phyloP scores from a whole-genome alignment of 2,329 filamentous ascomycete species.

The Hirsutella rhossiliensis region DNA sequence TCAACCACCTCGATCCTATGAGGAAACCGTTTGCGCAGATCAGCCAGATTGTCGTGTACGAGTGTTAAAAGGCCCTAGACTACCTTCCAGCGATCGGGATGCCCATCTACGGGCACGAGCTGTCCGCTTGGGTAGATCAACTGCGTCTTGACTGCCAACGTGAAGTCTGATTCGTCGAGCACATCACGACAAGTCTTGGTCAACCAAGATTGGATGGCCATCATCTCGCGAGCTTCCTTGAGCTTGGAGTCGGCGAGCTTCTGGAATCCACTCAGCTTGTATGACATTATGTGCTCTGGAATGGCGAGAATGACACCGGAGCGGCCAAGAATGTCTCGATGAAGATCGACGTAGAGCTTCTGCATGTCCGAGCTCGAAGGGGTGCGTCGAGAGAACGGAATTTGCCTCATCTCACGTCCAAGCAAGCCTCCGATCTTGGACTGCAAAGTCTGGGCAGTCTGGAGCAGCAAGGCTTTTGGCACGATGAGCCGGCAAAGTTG shows the following conservation, averaged over 20 bases:
- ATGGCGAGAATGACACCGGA: constrained; percentile 44
- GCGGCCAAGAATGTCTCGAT: constrained; percentile 8
- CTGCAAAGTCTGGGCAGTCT: constrained; percentile 45
- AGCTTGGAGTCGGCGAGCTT: constrained; percentile 34
- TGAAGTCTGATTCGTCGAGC: constrained; percentile 52
- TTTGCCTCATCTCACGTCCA: constrained; percentile 37
- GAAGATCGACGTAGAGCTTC: constrained; percentile 21
- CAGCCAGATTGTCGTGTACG: constrained; percentile 22
- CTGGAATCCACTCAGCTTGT: constrained; percentile 49
- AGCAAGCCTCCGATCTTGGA: constrained; percentile 41
- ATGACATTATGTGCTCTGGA: constrained; percentile 54
- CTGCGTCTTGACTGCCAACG: constrained; percentile 39
- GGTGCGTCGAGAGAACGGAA: constrained; percentile 45
- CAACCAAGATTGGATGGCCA: constrained; percentile 38
- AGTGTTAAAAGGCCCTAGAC: constrained; percentile 27
- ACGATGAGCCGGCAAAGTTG: constrained; percentile 42
- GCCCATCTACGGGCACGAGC: constrained; percentile 35
- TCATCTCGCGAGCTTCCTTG: constrained; percentile 31
- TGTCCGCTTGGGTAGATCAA: constrained; percentile 44
- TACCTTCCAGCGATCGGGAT: constrained; percentile 38
- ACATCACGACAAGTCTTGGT: constrained; percentile 41
- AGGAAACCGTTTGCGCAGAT: constrained; percentile 20
- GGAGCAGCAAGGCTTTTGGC: constrained; percentile 41
- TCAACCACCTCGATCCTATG: constrained; percentile 34
- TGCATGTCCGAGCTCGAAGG: constrained; percentile 14